These are phyloP conservation scores for Prinsepia uniflora DNA, from an alignment of 306 rosid species.

Conservation along the genomic window DNA sequence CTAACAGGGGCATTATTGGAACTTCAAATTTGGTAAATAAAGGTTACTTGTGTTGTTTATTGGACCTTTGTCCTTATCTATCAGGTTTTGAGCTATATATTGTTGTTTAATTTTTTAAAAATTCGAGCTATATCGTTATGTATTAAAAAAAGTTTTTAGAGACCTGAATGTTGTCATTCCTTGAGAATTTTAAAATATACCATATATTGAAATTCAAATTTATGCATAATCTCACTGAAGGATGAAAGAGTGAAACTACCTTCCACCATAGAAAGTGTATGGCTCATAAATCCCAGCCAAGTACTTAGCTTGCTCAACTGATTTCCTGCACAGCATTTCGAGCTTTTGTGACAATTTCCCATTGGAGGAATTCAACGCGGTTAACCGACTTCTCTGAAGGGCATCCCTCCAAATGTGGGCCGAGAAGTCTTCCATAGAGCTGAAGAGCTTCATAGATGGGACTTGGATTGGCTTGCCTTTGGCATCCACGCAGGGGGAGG, in stretches of 20 bases:
- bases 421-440: slow-evolving; percentile 77
- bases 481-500: slow-evolving; percentile 65
- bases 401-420: slow-evolving; percentile 78
- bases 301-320: slow-evolving; percentile 86
- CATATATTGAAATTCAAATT: no score
- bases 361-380: slow-evolving; percentile 46
- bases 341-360: slow-evolving; percentile 56
- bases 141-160: no score
- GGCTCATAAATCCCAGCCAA: slow-evolving; percentile 86
- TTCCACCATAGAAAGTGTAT: slow-evolving; percentile 90
- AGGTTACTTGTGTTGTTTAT: no score
- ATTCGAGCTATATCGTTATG: no score
- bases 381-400: slow-evolving; percentile 46
- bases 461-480: slow-evolving; percentile 77
- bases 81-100: no score
- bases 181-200: not conserved
- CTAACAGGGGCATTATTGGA: no score
- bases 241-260: slow-evolving; percentile 37
- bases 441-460: slow-evolving; percentile 73
- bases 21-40: no score
- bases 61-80: no score
- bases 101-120: no score
- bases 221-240: not conserved
- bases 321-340: slow-evolving; percentile 63
- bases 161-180: no score